Conservation (phyloP, 129 eudicot genomes). For the Artemisia argyi region DNA sequence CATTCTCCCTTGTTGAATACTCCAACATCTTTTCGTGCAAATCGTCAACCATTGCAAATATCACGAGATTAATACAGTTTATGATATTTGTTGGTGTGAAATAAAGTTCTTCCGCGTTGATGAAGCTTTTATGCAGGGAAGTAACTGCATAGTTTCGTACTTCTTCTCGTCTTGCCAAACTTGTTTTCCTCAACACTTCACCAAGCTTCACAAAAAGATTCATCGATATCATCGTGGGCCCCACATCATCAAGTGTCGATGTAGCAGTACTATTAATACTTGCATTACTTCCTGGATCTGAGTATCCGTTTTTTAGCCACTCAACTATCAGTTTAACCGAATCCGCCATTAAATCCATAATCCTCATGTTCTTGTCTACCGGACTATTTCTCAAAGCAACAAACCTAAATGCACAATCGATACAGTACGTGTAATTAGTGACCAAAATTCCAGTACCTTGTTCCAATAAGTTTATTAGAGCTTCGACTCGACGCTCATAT, state of each 20-base stretch:
- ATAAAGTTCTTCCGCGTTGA: conserved; percentile 55
- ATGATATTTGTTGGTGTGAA: conserved; percentile 53
- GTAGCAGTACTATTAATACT: conserved; percentile 17
- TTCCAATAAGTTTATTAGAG: conserved; percentile 50
- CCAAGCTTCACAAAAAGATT: conserved; percentile 71
- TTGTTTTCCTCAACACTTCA: conserved; percentile 70
- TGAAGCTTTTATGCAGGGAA: conserved; percentile 57
- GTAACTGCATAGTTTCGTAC: conserved; percentile 80
- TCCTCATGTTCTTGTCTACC: conserved; percentile 62
- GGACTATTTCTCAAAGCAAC: conserved; percentile 72
- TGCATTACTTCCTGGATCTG: conserved; percentile 56
- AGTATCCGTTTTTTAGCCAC: conserved; percentile 52
- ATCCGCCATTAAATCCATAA: conserved; percentile 84
- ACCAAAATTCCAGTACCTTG: conserved; percentile 41
- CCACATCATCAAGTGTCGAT: conserved; percentile 43
- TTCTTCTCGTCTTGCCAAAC: conserved; percentile 88
- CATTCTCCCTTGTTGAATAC: conserved; percentile 82
- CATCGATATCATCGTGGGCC: conserved; percentile 29
- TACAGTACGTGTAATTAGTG: conserved; percentile 54
- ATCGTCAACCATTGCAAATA: conserved; percentile 89
- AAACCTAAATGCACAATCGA: conserved; percentile 80
- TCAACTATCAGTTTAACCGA: conserved; percentile 60
- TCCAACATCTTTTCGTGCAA: conserved; percentile 89
- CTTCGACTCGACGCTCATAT: conserved; percentile 68
- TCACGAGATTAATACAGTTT: conserved; percentile 59